phyloP scores from a whole-genome alignment of 2,329 filamentous ascomycete species.

The Epichloe typhina region DNA sequence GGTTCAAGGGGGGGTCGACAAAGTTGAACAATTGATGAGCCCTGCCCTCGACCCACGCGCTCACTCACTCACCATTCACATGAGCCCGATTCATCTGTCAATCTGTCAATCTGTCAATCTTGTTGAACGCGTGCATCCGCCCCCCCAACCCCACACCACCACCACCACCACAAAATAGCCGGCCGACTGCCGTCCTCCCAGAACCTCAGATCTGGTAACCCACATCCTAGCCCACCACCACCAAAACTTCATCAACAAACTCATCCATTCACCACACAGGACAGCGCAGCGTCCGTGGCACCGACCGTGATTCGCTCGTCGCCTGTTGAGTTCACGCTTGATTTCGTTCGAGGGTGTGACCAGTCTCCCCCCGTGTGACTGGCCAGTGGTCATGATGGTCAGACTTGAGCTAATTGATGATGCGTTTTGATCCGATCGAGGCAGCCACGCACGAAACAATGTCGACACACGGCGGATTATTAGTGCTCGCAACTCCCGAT shows the following conservation, averaged over 20 bases:
- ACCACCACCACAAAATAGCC: not conserved
- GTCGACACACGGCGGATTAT: not conserved
- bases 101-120: too few relatives aligned
- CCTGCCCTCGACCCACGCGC: too few relatives aligned
- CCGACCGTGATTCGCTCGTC: too few relatives aligned
- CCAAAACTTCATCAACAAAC: not conserved
- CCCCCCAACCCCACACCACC: too few relatives aligned
- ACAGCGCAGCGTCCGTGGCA: not conserved
- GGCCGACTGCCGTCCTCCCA: not conserved
- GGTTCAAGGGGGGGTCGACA: too few relatives aligned
- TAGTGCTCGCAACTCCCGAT: not conserved
- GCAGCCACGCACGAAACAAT: not conserved
- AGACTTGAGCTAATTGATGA: not conserved
- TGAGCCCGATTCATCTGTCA: too few relatives aligned
- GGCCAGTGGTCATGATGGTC: not conserved
- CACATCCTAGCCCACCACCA: not conserved
- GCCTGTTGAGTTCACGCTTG: too few relatives aligned
- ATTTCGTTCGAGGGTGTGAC: not conserved
- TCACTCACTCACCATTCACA: too few relatives aligned
- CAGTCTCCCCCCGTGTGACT: not conserved
- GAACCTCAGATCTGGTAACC: constrained; percentile 2
- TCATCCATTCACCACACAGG: not conserved
- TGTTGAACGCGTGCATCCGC: not conserved
- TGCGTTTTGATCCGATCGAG: not conserved
- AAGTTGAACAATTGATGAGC: too few relatives aligned